phyloP scores from a whole-genome alignment of 306 rosid genomes.

The Dalbergia oliveri region DNA sequence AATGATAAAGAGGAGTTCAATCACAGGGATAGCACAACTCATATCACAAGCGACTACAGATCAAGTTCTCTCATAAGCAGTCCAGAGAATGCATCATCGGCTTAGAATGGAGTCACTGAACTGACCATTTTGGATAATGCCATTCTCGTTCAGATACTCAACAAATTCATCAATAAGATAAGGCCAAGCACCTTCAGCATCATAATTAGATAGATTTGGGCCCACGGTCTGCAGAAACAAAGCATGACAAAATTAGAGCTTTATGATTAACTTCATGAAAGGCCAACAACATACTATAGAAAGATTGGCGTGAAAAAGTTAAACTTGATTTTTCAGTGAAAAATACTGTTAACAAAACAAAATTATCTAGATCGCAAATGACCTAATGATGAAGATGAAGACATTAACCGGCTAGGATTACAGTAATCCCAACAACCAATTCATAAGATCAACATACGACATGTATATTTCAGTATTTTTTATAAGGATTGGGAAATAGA shows the following conservation, averaged over 20 bases:
- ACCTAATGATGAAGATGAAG: background rate
- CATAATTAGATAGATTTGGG: constrained; percentile 76
- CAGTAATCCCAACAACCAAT: background rate
- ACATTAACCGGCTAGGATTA: background rate
- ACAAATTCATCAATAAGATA: constrained; percentile 97
- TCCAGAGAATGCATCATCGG: constrained; percentile 49
- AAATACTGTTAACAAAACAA: background rate
- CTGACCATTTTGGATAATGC: constrained; percentile 60
- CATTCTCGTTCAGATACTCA: constrained; percentile 86
- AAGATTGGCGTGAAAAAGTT: background rate
- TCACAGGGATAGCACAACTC: constrained; percentile 37
- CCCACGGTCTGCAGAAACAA: constrained; percentile 70
- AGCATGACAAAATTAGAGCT: constrained; percentile 28
- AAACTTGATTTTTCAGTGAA: background rate
- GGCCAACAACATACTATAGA: background rate
- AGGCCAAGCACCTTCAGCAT: constrained; percentile 99
- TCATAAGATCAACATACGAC: background rate
- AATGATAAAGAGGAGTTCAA: constrained; percentile 33
- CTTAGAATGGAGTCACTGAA: constrained; percentile 53
- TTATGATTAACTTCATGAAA: background rate
- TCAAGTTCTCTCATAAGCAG: constrained; percentile 21
- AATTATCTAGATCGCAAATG: background rate
- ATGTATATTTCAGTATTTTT: background rate
- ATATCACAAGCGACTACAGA: constrained; percentile 28
- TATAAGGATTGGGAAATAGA: background rate